Conservation (phyloP, 768 basidiomycete genomes). For the Suillus fuscotomentosus region DNA sequence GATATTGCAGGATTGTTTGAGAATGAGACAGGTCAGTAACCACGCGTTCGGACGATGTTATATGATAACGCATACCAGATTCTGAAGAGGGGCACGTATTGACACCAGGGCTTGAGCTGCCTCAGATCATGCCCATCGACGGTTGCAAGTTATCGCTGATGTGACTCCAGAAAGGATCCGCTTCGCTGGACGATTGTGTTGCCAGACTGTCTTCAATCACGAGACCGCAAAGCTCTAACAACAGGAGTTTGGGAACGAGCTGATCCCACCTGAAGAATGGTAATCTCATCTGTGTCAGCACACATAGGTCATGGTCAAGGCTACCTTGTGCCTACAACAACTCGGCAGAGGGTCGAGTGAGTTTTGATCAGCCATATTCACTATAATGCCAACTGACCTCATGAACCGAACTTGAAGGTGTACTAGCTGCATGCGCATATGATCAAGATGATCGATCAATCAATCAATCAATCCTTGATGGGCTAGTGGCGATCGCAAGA, state of each 20-base stretch:
- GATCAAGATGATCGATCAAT: not conserved
- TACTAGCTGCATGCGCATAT: not conserved
- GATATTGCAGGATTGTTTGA: not conserved
- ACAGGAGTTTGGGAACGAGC: not conserved
- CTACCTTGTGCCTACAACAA: not conserved
- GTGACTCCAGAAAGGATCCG: not conserved
- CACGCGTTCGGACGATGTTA: not conserved
- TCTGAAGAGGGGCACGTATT: not conserved
- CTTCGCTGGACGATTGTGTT: too few relatives aligned
- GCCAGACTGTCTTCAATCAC: too few relatives aligned
- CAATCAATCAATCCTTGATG: too few relatives aligned
- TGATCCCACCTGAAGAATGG: not conserved
- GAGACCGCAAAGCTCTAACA: not conserved
- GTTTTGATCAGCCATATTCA: not conserved
- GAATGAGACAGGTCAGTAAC: not conserved
- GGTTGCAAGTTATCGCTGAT: not conserved
- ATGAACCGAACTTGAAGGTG: too few relatives aligned
- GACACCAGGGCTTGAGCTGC: not conserved
- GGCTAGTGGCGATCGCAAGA: too few relatives aligned
- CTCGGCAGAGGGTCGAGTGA: not conserved
- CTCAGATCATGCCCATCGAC: not conserved
- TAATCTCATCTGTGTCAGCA: not conserved
- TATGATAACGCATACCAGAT: not conserved
- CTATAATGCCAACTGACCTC: not conserved
- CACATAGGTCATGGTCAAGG: not conserved